phyloP scores from a whole-genome alignment of 495 filamentous ascomycete genomes.

The Aspergillus cavernicola region DNA sequence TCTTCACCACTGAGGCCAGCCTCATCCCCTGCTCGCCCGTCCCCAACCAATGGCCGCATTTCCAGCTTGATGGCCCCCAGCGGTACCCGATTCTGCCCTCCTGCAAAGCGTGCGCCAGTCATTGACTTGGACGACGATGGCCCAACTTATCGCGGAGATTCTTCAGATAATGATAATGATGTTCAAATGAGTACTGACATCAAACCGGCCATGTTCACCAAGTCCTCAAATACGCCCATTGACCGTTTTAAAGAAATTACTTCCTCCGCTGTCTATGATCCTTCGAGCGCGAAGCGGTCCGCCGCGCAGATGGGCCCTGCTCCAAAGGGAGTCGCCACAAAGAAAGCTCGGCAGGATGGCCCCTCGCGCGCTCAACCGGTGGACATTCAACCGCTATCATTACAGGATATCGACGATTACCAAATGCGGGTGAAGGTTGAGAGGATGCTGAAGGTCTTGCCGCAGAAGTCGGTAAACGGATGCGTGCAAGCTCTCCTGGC shows the following conservation, averaged over 20 bases:
- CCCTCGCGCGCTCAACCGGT: constrained; percentile 56
- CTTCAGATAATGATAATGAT: constrained; percentile 57
- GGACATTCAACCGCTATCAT: constrained; percentile 24
- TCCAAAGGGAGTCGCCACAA: constrained; percentile 37
- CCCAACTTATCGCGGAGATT: constrained; percentile 52
- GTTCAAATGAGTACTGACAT: constrained; percentile 57
- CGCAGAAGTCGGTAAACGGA: constrained; percentile 43
- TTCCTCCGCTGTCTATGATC: constrained; percentile 44
- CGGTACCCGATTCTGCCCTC: constrained; percentile 68
- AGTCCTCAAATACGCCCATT: constrained; percentile 33
- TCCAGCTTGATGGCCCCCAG: constrained; percentile 69
- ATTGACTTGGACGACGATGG: constrained; percentile 55
- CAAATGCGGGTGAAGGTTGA: constrained; percentile 51
- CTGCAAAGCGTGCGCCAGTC: constrained; percentile 39
- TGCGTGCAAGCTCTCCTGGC: constrained; percentile 51
- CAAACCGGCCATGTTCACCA: constrained; percentile 62
- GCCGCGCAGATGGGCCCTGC: constrained; percentile 46
- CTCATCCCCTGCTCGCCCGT: constrained; percentile 43
- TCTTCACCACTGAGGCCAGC: constrained; percentile 66
- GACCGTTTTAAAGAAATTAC: constrained; percentile 50
- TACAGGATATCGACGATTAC: constrained; percentile 55
- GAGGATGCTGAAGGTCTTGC: constrained; percentile 52
- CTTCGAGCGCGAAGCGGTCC: constrained; percentile 38
- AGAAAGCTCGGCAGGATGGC: constrained; percentile 43
- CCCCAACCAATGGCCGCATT: constrained; percentile 36